These are phyloP conservation scores for Sisymbrium altissimum DNA, from an alignment of 345 rosid genomes.

Conservation along the genomic window DNA sequence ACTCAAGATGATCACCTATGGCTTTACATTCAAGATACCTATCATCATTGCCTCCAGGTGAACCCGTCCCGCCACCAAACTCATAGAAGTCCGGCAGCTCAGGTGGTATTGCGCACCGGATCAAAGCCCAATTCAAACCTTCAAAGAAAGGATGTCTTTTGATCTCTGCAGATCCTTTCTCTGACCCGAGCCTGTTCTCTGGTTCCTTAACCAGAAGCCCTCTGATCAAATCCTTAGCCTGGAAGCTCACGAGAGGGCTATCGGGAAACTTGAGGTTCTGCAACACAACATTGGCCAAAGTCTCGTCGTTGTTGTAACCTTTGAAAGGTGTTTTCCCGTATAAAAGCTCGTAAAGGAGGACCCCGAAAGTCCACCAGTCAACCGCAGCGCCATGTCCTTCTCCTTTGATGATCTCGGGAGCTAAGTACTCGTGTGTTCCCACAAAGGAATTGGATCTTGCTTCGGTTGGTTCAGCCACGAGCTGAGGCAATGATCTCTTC, in stretches of 20 bases:
- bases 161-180: constrained; percentile 90
- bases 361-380: constrained; percentile 98
- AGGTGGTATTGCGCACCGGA: constrained; percentile 87
- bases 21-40: constrained; percentile 72
- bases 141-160: constrained; percentile 94
- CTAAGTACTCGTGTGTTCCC: constrained; percentile 96
- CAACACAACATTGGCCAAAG: constrained; percentile 70
- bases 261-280: constrained; percentile 81
- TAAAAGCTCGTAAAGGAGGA: constrained; percentile 84
- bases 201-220: constrained; percentile 88
- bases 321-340: constrained; percentile 91
- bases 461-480: constrained; percentile 95
- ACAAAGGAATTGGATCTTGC: constrained; percentile 97
- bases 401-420: constrained; percentile 96
- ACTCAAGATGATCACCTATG: constrained; percentile 84
- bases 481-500: constrained; percentile 72
- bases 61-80: constrained; percentile 29
- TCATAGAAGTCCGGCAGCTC: constrained; percentile 67
- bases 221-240: constrained; percentile 84
- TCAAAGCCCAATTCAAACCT: constrained; percentile 92
- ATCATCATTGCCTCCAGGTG: constrained; percentile 40
- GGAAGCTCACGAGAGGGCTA: constrained; percentile 69
- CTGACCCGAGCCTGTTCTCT: constrained; percentile 70
- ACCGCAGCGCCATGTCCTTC: constrained; percentile 99
- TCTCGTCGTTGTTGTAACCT: constrained; percentile 85